Evolutionary conservation across 2,329 filamentous ascomycete species (phyloP), one percentile per base, ranked within the genome.

Genomic region (Diaporthe batatas): DNA sequence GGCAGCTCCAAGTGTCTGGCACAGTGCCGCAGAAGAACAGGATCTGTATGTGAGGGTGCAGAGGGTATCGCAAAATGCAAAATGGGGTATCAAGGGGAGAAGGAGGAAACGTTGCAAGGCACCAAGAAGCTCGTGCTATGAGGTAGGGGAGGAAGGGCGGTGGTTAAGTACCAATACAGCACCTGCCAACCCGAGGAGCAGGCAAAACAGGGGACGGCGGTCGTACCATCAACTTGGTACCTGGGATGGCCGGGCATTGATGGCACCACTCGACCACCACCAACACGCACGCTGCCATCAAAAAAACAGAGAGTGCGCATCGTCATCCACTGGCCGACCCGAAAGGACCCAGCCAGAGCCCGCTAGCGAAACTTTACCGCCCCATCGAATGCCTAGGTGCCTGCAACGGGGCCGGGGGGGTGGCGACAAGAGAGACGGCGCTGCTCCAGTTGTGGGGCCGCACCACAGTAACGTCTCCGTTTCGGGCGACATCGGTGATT

Each of bases 401-500:
- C 57, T 65, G 39, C 29, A 67, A 73, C 16, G 54, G 58, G 68
- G 23, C 42, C 23, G 29, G 59, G 59, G 25, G 29, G 44, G 42
- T 73, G 72, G 68, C 64, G 49, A 64, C 68, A 57, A 51, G n/a
- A 72, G 25, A 72, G 44, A 75, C 68, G 64, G 73, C 72, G 70
- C 72, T 74, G 67, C 70, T 49, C 72, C 71, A 25, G 68, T 59
- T 55, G 58, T 71, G 74, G 72, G 49, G 51, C 62, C 6, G 62
- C 62, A 67, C 47, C 62, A 67, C 72, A 68, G 74, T 74, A 67
- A 65, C 62, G 68, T 64, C 71, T 73, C 71, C 73, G 73, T 73
- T 75, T 75, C 53, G 39, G 75, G 80, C 84, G 82, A 84, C 81
- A 82, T 85, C 83, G 84, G 84, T 78, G 73, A 76, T 86, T 85